phyloP scores from a whole-genome alignment of 371 early-diverging fungal species.

The Mucor piriformis region DNA sequence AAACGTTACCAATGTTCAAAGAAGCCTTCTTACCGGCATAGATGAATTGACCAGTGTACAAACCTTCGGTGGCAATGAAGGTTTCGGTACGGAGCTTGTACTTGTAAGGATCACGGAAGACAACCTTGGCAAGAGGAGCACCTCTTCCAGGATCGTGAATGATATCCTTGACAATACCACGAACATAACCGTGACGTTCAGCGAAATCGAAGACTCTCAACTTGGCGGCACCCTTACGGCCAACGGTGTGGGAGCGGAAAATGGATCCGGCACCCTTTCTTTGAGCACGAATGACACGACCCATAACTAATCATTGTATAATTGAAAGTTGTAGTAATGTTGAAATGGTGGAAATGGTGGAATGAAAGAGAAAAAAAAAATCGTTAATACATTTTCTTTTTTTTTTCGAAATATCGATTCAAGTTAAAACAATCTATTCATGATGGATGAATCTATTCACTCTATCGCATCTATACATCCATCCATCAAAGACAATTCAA shows the following conservation, averaged over 20 bases:
- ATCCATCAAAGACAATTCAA: conserved; percentile 1
- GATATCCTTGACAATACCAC: conserved; percentile 98
- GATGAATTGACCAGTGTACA: conserved; percentile 99
- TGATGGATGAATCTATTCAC: conserved; percentile 1
- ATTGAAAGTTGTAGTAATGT: too few relatives aligned
- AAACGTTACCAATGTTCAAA: conserved; percentile 95
- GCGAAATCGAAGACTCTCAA: conserved; percentile 92
- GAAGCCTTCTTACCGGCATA: conserved; percentile 99
- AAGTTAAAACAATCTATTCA: neutral
- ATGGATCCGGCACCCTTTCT: conserved; percentile 98
- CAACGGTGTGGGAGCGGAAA: conserved; percentile 96
- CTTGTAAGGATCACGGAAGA: conserved; percentile 64
- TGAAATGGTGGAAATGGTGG: neutral
- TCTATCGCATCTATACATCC: conserved; percentile 5
- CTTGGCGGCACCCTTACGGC: conserved; percentile 97
- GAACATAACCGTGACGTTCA: conserved; percentile 97
- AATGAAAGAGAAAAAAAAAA: neutral
- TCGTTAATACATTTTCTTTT: neutral
- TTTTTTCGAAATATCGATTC: neutral
- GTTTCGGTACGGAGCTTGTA: conserved; percentile 91
- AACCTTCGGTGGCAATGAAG: conserved; percentile 99
- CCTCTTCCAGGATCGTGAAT: conserved; percentile 99
- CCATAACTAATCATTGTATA: conserved; percentile 46
- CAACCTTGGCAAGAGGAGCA: conserved; percentile 97
- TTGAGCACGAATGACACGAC: conserved; percentile 85